phyloP scores from a whole-genome alignment of 2,329 filamentous ascomycete genomes.

The Orbilia blumenaviensis region DNA sequence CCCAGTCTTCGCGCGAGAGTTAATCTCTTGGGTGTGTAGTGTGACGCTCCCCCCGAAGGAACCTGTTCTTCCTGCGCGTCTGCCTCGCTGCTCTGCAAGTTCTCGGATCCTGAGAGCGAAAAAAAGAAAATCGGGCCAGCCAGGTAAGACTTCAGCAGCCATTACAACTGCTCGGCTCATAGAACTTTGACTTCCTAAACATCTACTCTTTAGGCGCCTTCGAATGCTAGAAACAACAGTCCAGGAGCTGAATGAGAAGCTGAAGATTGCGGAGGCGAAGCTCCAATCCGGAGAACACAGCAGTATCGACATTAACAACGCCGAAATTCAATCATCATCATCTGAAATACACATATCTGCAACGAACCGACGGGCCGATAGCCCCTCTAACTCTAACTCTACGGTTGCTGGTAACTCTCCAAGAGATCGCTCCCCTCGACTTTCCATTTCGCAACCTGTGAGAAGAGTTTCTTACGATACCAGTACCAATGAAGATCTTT shows the following conservation, averaged over 20 bases:
- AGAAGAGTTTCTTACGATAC: slow-evolving; percentile 44
- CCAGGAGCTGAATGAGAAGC: slow-evolving; percentile 56
- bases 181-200: slow-evolving; percentile 13
- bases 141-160: slow-evolving; percentile 47
- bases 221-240: slow-evolving; percentile 56
- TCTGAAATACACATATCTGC: slow-evolving; percentile 16
- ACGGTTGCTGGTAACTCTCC: slow-evolving; percentile 39
- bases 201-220: slow-evolving; percentile 54
- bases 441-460: slow-evolving; percentile 35
- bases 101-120: slow-evolving; percentile 57
- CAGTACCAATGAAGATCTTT: slow-evolving; percentile 37
- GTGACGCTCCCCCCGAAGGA: slow-evolving; percentile 58
- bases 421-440: slow-evolving; percentile 25
- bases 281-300: slow-evolving; percentile 41
- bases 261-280: slow-evolving; percentile 56
- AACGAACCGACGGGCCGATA: slow-evolving; percentile 5
- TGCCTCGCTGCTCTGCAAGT: slow-evolving; percentile 57
- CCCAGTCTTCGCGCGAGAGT: background rate
- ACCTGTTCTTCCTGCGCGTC: slow-evolving; percentile 57
- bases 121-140: slow-evolving; percentile 57
- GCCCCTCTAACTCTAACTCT: slow-evolving; percentile 37
- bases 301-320: slow-evolving; percentile 2
- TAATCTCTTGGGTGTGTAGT: slow-evolving; percentile 48
- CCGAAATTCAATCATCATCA: slow-evolving; percentile 20
- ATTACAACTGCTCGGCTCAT: background rate